Conservation (phyloP, 2,329 filamentous ascomycete species). For the Cladosporium sp. region DNA sequence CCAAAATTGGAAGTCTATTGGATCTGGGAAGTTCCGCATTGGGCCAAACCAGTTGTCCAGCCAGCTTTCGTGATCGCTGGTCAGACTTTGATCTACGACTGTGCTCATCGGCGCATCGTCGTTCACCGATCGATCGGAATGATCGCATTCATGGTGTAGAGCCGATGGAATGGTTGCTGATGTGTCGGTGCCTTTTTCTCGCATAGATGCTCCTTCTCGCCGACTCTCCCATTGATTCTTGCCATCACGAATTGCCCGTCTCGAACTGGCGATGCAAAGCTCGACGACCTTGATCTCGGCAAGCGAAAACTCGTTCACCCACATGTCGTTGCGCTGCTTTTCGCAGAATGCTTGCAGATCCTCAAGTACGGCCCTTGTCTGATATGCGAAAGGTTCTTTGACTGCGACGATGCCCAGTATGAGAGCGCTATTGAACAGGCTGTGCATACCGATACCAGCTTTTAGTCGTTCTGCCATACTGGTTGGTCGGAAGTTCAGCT, state of each 20-base stretch:
- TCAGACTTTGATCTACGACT: neutral
- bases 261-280: neutral
- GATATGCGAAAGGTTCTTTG: neutral
- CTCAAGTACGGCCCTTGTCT: neutral
- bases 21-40: neutral
- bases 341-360: constrained; percentile 1
- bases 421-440: constrained; percentile 2
- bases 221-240: neutral
- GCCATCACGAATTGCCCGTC: neutral
- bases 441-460: neutral
- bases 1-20: neutral
- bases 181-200: neutral
- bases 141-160: neutral
- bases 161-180: neutral
- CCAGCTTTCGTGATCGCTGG: neutral
- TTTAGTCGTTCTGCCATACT: neutral
- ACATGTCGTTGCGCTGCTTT: neutral
- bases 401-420: constrained; percentile 4
- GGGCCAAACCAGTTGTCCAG: neutral
- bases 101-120: neutral
- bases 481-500: neutral
- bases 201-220: neutral
- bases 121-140: neutral
- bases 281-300: neutral
- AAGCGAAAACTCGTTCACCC: neutral